Evolutionary conservation across 176 grass and related monocot genomes (phyloP).

Genomic region (Paspalum vaginatum): DNA sequence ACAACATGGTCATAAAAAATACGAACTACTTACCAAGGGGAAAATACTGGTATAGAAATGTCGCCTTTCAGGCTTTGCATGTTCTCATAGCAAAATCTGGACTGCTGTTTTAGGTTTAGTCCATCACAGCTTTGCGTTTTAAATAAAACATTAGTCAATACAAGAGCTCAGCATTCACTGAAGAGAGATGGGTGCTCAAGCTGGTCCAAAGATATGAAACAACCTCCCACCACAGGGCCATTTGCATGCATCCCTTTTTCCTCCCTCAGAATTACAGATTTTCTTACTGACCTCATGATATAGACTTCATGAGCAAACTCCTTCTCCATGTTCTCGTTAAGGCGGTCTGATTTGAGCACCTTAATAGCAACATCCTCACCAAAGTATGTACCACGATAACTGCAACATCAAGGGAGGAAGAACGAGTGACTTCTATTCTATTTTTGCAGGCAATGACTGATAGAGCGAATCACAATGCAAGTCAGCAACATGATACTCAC

Average conservation of each 20-base stretch:
- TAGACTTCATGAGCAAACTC: conserved; percentile 79
- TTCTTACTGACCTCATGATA: conserved; percentile 67
- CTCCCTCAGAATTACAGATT: neutral
- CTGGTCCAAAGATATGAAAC: neutral
- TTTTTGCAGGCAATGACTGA: neutral
- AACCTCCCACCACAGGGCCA: neutral
- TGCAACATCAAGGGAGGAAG: conserved; percentile 11
- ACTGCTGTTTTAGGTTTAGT: neutral
- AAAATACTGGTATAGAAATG: conserved; percentile 7
- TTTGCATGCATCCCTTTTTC: neutral
- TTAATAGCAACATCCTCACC: conserved; percentile 84
- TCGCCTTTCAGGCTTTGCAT: neutral
- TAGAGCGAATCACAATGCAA: neutral
- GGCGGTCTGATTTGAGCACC: conserved; percentile 65
- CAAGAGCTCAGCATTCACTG: neutral
- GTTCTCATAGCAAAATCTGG: neutral
- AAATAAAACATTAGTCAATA: neutral
- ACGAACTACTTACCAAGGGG: neutral
- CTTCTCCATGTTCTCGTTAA: conserved; percentile 67
- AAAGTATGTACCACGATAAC: conserved; percentile 73
- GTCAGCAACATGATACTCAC: conserved; percentile 49
- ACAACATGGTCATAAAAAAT: neutral
- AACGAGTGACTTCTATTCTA: neutral
- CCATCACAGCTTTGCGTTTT: neutral
- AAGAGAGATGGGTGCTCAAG: neutral